These are phyloP conservation scores for Linnemannia exigua DNA, from an alignment of 192 early-diverging fungal genomes.

Conservation along the genomic window DNA sequence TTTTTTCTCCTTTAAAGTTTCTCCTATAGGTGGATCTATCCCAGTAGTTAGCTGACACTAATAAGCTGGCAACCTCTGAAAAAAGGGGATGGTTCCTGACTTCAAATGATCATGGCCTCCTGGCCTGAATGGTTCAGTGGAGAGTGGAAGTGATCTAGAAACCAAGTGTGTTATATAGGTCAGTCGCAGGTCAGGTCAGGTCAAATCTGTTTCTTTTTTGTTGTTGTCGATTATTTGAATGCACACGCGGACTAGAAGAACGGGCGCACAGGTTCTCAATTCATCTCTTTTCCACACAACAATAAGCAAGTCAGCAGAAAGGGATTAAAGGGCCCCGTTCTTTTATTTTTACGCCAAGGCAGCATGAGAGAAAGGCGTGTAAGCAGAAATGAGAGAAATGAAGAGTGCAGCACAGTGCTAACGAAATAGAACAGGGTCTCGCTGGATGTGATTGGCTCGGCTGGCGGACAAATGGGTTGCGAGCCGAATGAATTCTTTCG, in stretches of 20 bases:
- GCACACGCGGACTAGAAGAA: not conserved
- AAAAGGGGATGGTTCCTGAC: not conserved
- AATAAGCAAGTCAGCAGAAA: not conserved
- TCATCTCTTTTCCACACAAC: not conserved
- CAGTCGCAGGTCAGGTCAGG: not conserved
- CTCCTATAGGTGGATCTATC: not conserved
- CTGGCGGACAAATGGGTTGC: not conserved
- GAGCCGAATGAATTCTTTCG: not conserved
- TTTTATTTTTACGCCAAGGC: conserved; percentile 8
- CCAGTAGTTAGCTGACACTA: not conserved
- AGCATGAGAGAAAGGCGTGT: not conserved
- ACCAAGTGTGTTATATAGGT: not conserved
- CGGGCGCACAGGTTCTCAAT: not conserved
- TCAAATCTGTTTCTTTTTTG: no score
- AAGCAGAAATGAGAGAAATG: not conserved
- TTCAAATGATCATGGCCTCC: not conserved
- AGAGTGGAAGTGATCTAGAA: not conserved
- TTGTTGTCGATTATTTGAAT: no score
- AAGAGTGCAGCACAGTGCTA: not conserved
- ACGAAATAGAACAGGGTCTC: not conserved
- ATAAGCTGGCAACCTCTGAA: not conserved
- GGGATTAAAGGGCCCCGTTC: not conserved
- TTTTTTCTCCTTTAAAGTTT: not conserved
- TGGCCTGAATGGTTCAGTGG: not conserved
- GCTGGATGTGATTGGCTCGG: not conserved